These are phyloP conservation scores for Torulaspora maleeae DNA, from an alignment of 805 yeast genomes.

Conservation along the genomic window DNA sequence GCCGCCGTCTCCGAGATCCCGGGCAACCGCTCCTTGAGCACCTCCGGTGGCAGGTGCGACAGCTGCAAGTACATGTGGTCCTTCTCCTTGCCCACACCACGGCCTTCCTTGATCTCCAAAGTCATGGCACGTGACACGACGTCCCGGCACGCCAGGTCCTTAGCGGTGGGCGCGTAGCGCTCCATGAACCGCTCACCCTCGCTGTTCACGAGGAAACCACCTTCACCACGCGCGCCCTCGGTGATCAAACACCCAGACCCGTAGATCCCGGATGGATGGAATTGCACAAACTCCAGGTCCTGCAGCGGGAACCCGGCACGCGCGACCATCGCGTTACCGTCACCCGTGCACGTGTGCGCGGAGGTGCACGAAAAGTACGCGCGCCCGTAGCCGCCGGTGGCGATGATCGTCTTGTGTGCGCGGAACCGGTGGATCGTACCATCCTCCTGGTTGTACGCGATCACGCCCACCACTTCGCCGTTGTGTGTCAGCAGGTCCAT, in stretches of 20 bases:
- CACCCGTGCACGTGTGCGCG: conserved; percentile 99
- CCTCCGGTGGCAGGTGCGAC: conserved; percentile 88
- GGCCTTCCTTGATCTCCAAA: conserved; percentile 96
- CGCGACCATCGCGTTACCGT: conserved; percentile 96
- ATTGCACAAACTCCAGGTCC: conserved; percentile 95
- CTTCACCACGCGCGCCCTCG: conserved; percentile 99
- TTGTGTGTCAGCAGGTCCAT: conserved; percentile 90
- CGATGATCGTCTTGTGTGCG: conserved; percentile 92
- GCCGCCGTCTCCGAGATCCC: conserved; percentile 99
- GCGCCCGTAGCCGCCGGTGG: conserved; percentile 99
- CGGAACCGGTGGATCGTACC: conserved; percentile 97
- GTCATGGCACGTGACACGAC: conserved; percentile 98
- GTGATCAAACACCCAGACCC: conserved; percentile 99
- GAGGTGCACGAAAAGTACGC: conserved; percentile 98
- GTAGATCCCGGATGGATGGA: conserved; percentile 99
- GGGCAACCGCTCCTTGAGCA: conserved; percentile 91
- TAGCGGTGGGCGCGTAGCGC: conserved; percentile 97
- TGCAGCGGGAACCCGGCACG: conserved; percentile 98
- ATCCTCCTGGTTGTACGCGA: conserved; percentile 97
- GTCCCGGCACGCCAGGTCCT: conserved; percentile 97
- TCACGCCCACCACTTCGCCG: conserved; percentile 94
- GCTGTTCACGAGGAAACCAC: conserved; percentile 92
- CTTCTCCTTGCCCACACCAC: conserved; percentile 96
- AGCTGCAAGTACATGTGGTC: conserved; percentile 95
- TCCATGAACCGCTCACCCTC: conserved; percentile 99